These are phyloP conservation scores for Paxillus rubicundulus DNA, from an alignment of 768 basidiomycete species.

Conservation along the genomic window DNA sequence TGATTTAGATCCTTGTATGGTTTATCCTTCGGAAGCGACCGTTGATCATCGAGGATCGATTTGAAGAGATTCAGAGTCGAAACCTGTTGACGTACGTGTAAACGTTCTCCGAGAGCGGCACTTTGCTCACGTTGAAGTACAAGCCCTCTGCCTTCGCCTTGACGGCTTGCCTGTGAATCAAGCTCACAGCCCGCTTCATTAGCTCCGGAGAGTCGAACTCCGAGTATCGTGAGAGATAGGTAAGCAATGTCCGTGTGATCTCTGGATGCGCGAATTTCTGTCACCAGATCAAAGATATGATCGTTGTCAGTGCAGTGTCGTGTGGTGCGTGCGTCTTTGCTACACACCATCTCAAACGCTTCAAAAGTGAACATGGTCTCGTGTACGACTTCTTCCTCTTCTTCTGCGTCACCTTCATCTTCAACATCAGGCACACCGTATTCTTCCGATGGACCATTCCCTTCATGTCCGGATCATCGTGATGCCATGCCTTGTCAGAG, in stretches of 20 bases:
- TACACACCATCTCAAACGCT: slow-evolving; percentile 79
- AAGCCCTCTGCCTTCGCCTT: slow-evolving; percentile 90
- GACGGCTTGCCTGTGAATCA: slow-evolving; percentile 90
- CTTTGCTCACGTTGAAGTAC: slow-evolving; percentile 80
- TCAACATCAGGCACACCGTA: slow-evolving; percentile 68
- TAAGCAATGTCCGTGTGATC: slow-evolving; percentile 78
- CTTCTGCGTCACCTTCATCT: slow-evolving; percentile 57
- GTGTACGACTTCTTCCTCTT: slow-evolving; percentile 61
- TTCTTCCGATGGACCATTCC: slow-evolving; percentile 44
- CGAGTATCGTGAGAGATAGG: slow-evolving; percentile 80
- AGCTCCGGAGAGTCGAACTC: slow-evolving; percentile 74
- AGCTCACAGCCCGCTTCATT: slow-evolving; percentile 85
- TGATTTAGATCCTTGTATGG: slow-evolving; percentile 80
- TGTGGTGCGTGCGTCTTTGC: slow-evolving; percentile 13
- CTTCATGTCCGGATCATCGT: slow-evolving; percentile 24
- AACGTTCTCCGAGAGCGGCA: slow-evolving; percentile 4
- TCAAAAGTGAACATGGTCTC: slow-evolving; percentile 93
- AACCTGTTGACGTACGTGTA: slow-evolving; percentile 52
- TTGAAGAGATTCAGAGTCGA: slow-evolving; percentile 89
- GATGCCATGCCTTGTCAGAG: slow-evolving; percentile 11
- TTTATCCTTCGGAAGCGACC: slow-evolving; percentile 73
- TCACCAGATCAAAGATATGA: slow-evolving; percentile 17
- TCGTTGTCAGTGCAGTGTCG: slow-evolving; percentile 17
- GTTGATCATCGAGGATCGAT: slow-evolving; percentile 76
- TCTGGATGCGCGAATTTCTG: slow-evolving; percentile 91